Base-by-base conservation (phyloP, 2,329 filamentous ascomycete genomes). In the Botrytis porri region DNA sequence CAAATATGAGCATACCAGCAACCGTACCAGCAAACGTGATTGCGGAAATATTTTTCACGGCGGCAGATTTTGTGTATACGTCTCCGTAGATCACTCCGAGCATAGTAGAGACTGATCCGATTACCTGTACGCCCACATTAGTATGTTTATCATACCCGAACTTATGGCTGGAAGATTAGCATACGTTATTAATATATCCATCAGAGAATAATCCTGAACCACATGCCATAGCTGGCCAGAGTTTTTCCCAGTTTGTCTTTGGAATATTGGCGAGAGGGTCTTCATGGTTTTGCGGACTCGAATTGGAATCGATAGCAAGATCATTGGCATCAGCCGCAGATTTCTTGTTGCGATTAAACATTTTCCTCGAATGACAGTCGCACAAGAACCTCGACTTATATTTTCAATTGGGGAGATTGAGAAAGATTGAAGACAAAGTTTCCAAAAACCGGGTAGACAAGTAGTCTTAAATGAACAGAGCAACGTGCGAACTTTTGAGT, bases 201-300 rank as follows among this genome's bases (percentile, higher is more conserved):
- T 97, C 95, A 37, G 92, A 94, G 83, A 97, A 97, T 2, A 97
- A 86, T 79, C 95, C 95, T 69, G 94, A 93, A 76, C 95, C 95
- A 80, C 94, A 97, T 61, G 94, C 94, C 77, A 97, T 91, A 1
- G 94, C 79, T 22, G 94, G 93, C 86, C 78, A 80, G 10, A 81
- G 54, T 43, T 76, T 71, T 37, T 79, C 75, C 79, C 79, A 80
- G 57, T 32, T 69, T 39, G 70, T 74, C 69, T 79, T 80, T 25
- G 73, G 75, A 2, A 76, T 67, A 20, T 75, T 64, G 0, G 74
- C 76, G 25, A 77, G 54, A 63, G 74, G 73, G 65, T 78, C 51
- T 54, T 9, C 76, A 48, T 72, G 62, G 62, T 69, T 73, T 61
- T 57, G 14, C 64, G 57, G 8, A 64, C 73, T 72, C 25, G 41